These are phyloP conservation scores for Chernovozyma sophiae-reginae DNA, from an alignment of 1,139 yeast species.

Conservation along the genomic window DNA sequence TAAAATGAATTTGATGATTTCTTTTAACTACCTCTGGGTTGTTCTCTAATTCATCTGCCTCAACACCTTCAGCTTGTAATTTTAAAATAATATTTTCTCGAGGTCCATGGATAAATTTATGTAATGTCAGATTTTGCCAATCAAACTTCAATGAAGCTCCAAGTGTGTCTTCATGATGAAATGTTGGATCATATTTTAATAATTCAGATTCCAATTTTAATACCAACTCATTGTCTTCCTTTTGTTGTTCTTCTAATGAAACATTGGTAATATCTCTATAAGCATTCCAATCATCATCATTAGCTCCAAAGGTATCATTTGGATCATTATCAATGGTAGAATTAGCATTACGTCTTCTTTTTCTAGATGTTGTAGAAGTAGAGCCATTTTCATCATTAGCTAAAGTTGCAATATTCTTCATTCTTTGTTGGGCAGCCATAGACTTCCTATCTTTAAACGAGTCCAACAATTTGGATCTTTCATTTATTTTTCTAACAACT, in stretches of 20 bases:
- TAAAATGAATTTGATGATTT: conserved; percentile 80
- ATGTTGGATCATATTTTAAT: conserved; percentile 76
- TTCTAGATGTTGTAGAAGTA: conserved; percentile 34
- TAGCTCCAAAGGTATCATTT: conserved; percentile 91
- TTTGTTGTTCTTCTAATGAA: conserved; percentile 69
- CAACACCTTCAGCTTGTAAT: conserved; percentile 42
- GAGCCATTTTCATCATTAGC: conserved; percentile 66
- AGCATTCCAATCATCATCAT: conserved; percentile 93
- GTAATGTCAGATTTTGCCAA: conserved; percentile 78
- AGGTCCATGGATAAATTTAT: conserved; percentile 87
- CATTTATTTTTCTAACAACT: conserved; percentile 57
- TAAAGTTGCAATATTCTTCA: conserved; percentile 85
- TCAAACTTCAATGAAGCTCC: conserved; percentile 71
- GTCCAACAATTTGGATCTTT: conserved; percentile 64
- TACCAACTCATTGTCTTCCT: conserved; percentile 61
- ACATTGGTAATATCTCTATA: conserved; percentile 79
- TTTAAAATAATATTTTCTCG: conserved; percentile 50
- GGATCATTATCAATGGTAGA: conserved; percentile 85
- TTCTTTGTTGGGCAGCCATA: conserved; percentile 84
- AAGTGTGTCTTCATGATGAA: conserved; percentile 78
- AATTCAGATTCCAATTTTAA: conserved; percentile 68
- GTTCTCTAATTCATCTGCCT: conserved; percentile 40
- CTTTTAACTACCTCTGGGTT: conserved; percentile 43
- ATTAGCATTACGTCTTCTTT: conserved; percentile 51
- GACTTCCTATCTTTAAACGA: conserved; percentile 88